Conservation (phyloP, 305 asterid genomes). For the Fraxinus dipetala region DNA sequence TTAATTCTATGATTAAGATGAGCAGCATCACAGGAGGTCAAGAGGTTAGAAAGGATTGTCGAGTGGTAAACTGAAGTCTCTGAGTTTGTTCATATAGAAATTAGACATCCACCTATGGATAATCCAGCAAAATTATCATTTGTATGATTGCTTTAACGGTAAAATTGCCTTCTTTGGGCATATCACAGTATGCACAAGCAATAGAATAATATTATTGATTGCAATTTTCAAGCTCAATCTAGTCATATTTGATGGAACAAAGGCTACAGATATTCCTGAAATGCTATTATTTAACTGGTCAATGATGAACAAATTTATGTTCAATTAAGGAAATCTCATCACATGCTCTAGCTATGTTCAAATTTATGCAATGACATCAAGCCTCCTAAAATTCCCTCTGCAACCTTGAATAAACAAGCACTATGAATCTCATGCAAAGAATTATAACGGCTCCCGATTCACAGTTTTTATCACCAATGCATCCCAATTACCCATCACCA, state of each 20-base stretch:
- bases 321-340: background rate
- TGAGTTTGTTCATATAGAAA: background rate
- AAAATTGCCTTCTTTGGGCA: background rate
- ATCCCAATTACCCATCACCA: background rate
- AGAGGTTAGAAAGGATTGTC: constrained; percentile 75
- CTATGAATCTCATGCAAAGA: background rate
- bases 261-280: background rate
- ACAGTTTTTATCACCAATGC: background rate
- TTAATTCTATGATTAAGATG: constrained; percentile 72
- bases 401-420: background rate
- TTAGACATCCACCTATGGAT: background rate
- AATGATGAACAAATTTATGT: background rate
- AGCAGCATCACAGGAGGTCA: constrained; percentile 79
- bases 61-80: constrained; percentile 51
- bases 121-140: background rate
- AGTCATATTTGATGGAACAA: background rate
- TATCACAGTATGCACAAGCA: background rate
- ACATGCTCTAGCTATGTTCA: background rate
- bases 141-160: background rate
- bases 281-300: background rate
- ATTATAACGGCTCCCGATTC: background rate
- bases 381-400: background rate
- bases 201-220: background rate
- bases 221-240: background rate
- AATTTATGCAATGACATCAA: background rate